A percentile compares a stretch with the other conserved stretches of the same genome.
These are phyloP conservation scores for Metschnikowia kunwiensis DNA, from an alignment of 805 yeast species.

Conservation along the genomic window DNA sequence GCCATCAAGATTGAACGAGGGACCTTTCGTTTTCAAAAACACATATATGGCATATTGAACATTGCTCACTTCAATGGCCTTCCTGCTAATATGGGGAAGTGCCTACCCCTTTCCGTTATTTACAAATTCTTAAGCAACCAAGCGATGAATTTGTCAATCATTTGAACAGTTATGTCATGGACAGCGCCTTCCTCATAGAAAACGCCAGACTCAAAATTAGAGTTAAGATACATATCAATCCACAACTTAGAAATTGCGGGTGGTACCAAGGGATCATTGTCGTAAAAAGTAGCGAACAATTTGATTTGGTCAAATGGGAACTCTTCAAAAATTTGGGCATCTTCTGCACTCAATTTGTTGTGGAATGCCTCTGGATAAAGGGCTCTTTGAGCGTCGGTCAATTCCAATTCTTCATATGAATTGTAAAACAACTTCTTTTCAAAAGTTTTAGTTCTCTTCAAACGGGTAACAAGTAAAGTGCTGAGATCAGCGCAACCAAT, in stretches of 20 bases:
- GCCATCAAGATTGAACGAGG: no score
- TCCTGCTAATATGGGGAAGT: no score
- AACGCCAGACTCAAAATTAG: constrained; percentile 24
- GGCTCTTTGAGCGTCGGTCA: constrained; percentile 25
- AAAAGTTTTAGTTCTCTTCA: constrained; percentile 23
- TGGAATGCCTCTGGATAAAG: constrained; percentile 37
- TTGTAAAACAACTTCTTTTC: constrained; percentile 32
- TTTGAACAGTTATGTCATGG: constrained; percentile 34
- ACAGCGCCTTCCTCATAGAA: constrained; percentile 30
- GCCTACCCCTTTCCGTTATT: no score
- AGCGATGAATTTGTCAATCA: constrained; percentile 30
- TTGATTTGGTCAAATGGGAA: constrained; percentile 31
- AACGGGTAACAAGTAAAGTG: constrained; percentile 42
- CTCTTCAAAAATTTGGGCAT: constrained; percentile 29
- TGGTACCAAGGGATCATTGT: constrained; percentile 37
- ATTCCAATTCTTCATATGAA: constrained; percentile 33
- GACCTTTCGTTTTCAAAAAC: no score
- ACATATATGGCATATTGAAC: no score
- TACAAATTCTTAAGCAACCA: constrained; percentile 25
- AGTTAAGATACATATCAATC: constrained; percentile 28
- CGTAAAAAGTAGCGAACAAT: constrained; percentile 38
- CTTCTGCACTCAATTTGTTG: constrained; percentile 26
- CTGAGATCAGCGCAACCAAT: constrained; percentile 50
- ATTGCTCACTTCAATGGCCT: no score
- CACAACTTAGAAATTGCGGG: constrained; percentile 30